phyloP scores from a whole-genome alignment of 2,329 filamentous ascomycete genomes.

The Drechslerella dactyloides region DNA sequence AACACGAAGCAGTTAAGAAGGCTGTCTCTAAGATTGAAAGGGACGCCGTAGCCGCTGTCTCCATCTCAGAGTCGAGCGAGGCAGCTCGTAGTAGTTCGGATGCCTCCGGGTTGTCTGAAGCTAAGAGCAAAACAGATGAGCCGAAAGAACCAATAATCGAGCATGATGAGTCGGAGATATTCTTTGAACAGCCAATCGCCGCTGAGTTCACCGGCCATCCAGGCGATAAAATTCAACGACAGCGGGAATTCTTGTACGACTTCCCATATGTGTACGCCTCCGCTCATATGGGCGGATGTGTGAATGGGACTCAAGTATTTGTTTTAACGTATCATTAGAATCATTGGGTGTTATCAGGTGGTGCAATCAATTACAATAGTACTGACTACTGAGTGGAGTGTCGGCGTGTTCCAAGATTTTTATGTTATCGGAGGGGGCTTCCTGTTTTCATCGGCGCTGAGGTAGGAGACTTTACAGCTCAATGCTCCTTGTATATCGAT shows the following conservation, averaged over 20 bases:
- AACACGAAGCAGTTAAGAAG: constrained; percentile 37
- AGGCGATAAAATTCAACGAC: constrained; percentile 18
- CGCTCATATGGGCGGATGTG: constrained; percentile 12
- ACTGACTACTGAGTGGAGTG: not conserved
- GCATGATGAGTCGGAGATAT: constrained; percentile 35
- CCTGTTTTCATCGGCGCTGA: no score
- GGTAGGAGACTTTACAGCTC: no score
- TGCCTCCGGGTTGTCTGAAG: not conserved
- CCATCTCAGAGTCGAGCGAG: not conserved
- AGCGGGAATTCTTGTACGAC: constrained; percentile 42
- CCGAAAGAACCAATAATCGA: constrained; percentile 35
- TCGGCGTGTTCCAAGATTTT: not conserved
- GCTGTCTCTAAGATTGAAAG: constrained; percentile 25
- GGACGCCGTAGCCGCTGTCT: not conserved
- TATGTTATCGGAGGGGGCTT: no score
- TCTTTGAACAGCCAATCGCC: constrained; percentile 21
- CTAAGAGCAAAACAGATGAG: constrained; percentile 10
- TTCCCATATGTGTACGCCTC: constrained; percentile 49
- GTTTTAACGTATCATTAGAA: constrained; percentile 44
- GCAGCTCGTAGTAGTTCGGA: not conserved
- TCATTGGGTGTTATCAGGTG: constrained; percentile 9
- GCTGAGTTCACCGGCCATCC: constrained; percentile 17
- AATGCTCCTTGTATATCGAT: no score
- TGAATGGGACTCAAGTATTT: constrained; percentile 24
- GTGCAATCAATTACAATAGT: not conserved